Evolutionary conservation across 345 rosid genomes (phyloP).

Genomic region (Arabis hirsuta): DNA sequence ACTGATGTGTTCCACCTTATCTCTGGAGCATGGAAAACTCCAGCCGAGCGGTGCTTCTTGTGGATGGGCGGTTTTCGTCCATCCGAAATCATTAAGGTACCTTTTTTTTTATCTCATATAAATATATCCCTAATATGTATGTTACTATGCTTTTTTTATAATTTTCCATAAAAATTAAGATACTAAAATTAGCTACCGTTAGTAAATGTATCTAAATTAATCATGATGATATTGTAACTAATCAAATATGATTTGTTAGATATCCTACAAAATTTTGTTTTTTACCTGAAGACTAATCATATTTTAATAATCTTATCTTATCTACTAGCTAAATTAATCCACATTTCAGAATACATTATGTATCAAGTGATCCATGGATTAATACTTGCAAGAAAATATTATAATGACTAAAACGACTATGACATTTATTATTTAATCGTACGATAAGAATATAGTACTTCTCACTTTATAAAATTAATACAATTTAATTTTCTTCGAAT

Average conservation of each 20-base stretch:
- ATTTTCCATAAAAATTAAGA: background rate
- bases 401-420: slow-evolving; percentile 6
- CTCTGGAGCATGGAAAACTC: slow-evolving; percentile 97
- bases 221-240: slow-evolving; percentile 15
- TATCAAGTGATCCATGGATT: slow-evolving; percentile 5
- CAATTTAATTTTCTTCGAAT: background rate
- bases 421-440: slow-evolving; percentile 6
- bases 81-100: slow-evolving; percentile 94
- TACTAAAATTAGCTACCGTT: background rate
- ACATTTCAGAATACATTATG: slow-evolving; percentile 9
- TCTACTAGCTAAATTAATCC: slow-evolving; percentile 4
- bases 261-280: background rate
- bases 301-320: background rate
- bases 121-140: background rate
- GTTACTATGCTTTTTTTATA: background rate
- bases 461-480: slow-evolving; percentile 11
- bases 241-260: background rate
- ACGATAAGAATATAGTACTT: slow-evolving; percentile 23
- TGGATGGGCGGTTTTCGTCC: slow-evolving; percentile 99
- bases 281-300: slow-evolving; percentile 7
- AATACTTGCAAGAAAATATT: slow-evolving; percentile 1
- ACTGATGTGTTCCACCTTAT: slow-evolving; percentile 90
- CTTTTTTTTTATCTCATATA: slow-evolving; percentile 13
- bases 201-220: slow-evolving; percentile 4
- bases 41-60: slow-evolving; percentile 97